Conservation (phyloP, 139 green algal genomes). For the Parachlorella kessleri region DNA sequence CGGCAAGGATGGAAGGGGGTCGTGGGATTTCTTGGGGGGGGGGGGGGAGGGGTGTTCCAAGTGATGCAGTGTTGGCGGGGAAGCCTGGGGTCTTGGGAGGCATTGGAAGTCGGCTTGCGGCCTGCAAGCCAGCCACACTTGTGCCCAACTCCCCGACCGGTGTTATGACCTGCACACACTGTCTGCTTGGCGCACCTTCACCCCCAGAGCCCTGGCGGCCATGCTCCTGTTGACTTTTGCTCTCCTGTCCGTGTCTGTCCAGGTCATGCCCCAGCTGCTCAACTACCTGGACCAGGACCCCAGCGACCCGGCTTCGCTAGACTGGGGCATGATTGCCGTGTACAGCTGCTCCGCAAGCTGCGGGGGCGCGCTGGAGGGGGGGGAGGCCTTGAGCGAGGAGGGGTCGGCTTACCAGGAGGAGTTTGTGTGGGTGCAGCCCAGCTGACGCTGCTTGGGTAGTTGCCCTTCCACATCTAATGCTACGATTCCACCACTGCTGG, state of each 20-base stretch:
- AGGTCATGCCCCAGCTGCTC: constrained; percentile 79
- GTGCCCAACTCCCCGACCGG: too few species aligned
- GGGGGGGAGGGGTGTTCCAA: not conserved
- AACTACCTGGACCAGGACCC: constrained; percentile 64
- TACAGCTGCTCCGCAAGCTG: constrained; percentile 75
- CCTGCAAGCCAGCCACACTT: too few species aligned
- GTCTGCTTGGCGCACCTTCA: not conserved
- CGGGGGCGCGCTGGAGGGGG: not conserved
- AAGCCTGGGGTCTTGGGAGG: not conserved
- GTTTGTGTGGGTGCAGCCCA: constrained; percentile 52
- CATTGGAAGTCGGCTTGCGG: not conserved
- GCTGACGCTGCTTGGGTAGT: not conserved
- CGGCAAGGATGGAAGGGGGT: not conserved
- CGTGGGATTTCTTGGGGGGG: not conserved
- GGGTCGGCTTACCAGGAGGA: constrained; percentile 40
- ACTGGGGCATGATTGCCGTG: constrained; percentile 77
- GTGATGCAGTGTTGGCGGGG: not conserved
- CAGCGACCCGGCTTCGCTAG: constrained; percentile 53
- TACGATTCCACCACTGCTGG: too few species aligned
- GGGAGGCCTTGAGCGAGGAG: constrained; percentile 2
- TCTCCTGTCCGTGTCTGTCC: not conserved
- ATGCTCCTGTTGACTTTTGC: not conserved
- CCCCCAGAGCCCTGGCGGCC: not conserved
- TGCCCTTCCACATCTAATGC: too few species aligned
- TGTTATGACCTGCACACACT: too few species aligned